phyloP scores from a whole-genome alignment of 2,329 filamentous ascomycete species.

The Plenodomus biglobosus region DNA sequence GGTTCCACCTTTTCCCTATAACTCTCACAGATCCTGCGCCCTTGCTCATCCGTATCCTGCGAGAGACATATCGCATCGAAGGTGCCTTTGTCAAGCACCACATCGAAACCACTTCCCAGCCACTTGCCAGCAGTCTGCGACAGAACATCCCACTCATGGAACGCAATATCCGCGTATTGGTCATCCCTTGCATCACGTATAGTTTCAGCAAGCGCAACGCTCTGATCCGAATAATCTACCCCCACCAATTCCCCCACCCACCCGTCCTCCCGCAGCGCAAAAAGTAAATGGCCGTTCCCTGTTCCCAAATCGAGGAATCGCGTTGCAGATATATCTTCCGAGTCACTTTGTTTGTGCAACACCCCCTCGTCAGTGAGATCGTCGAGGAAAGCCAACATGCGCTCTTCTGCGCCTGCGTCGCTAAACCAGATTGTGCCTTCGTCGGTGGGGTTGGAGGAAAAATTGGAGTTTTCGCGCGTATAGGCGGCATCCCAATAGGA shows the following conservation, averaged over 20 bases:
- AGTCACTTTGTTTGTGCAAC: conserved; percentile 44
- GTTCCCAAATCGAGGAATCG: conserved; percentile 85
- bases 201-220: conserved; percentile 70
- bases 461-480: conserved; percentile 68
- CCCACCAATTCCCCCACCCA: conserved; percentile 75
- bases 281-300: conserved; percentile 90
- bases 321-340: not conserved
- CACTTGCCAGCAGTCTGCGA: conserved; percentile 52
- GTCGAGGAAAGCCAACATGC: conserved; percentile 66
- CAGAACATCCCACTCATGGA: conserved; percentile 58
- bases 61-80: conserved; percentile 92
- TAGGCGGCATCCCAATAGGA: conserved; percentile 68
- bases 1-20: conserved; percentile 70
- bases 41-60: conserved; percentile 54
- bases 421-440: conserved; percentile 95
- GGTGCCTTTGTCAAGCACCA: conserved; percentile 96
- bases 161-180: conserved; percentile 46
- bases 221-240: conserved; percentile 80
- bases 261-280: conserved; percentile 69
- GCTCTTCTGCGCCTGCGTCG: conserved; percentile 83
- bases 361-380: conserved; percentile 55
- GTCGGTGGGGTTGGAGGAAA: conserved; percentile 70
- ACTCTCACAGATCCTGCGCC: conserved; percentile 67
- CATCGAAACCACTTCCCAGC: conserved; percentile 72
- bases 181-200: conserved; percentile 51